These are phyloP conservation scores for Blastocrithidia nonstop DNA, from an alignment of 208 protist genomes.

Conservation along the genomic window DNA sequence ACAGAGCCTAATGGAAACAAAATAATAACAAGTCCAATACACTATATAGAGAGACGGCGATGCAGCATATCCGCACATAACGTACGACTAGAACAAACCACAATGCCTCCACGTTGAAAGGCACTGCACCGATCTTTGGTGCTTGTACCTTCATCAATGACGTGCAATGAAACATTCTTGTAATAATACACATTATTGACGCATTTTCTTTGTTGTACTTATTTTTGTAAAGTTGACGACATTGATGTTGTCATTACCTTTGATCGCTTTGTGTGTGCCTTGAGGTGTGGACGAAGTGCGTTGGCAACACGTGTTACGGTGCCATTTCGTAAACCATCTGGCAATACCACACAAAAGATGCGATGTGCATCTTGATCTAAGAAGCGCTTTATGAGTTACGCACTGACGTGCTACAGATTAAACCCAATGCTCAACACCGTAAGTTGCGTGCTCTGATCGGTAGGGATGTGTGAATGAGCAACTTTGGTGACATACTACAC, in stretches of 20 bases:
- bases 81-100: slow-evolving; percentile 35
- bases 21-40: slow-evolving; percentile 25
- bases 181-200: background rate
- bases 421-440: slow-evolving; percentile 52
- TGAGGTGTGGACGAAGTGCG: slow-evolving; percentile 17
- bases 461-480: slow-evolving; percentile 13
- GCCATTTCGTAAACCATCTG: slow-evolving; percentile 76
- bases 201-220: background rate
- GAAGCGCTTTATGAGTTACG: slow-evolving; percentile 10
- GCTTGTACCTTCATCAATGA: slow-evolving; percentile 37
- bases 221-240: background rate
- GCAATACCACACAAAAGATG: slow-evolving; percentile 83
- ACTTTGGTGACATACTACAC: slow-evolving; percentile 18
- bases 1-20: slow-evolving; percentile 15
- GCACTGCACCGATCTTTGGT: slow-evolving; percentile 40
- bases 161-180: slow-evolving; percentile 11
- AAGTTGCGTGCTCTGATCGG: slow-evolving; percentile 33
- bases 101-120: slow-evolving; percentile 46
- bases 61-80: slow-evolving; percentile 73
- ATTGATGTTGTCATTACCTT: background rate
- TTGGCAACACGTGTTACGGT: slow-evolving; percentile 77
- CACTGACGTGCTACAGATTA: slow-evolving; percentile 29
- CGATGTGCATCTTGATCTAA: slow-evolving; percentile 4
- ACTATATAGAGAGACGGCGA: slow-evolving; percentile 35
- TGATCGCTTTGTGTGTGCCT: background rate